Evolutionary conservation across 2,329 filamentous ascomycete genomes (phyloP), one percentile per base, ranked within the genome.

Genomic region (Pseudogymnoascus sp.): DNA sequence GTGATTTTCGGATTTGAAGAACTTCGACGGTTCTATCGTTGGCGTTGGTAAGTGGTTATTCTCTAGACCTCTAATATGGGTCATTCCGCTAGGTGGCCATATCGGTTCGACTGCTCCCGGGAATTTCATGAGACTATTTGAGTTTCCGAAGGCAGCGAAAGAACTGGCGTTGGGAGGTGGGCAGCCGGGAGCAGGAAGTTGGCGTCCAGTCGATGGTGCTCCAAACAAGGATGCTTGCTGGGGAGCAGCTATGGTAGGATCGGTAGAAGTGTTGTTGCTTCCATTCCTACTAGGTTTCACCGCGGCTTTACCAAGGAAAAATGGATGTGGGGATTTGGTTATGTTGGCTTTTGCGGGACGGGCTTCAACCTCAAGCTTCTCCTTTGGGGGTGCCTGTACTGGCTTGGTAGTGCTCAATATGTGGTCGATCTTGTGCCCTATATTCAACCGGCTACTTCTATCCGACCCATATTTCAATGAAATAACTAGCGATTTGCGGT

Each of bases 51-150:
- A 26, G 6, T 11, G 6, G 6, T 59, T 29, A 11, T 45, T 49
- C 4, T 41, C 41, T 59, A 63, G 23, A 26, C 82, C 85, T 62
- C 86, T 82, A 43, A 92, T 75, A 72, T 91, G 89, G 0, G 80
- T 75, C 71, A 84, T 84, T 6, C 79, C 87, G 65, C 80, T 79
- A 59, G 83, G 81, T 38, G 90, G 90, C 87, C 90, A 94, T n/a
- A 84, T 78, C 3, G 90, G 83, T 61, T 89, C 80, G 65, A 78
- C 77, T 7, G 86, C 80, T 2, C 88, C 89, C 0, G 86, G 84
- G n/a, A 88, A 78, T 68, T 84, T 90, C 4, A 84, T 63, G 60
- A 69, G 63, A 39, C 69, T 72, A 14, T 65, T 29, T 37, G 63
- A 62, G 21, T 58, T 65, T 14, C 67, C 67, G 35, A 49, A 63